Base-by-base conservation (phyloP, 352 stramenopile genomes). In the Elongisporangium prolatum region DNA sequence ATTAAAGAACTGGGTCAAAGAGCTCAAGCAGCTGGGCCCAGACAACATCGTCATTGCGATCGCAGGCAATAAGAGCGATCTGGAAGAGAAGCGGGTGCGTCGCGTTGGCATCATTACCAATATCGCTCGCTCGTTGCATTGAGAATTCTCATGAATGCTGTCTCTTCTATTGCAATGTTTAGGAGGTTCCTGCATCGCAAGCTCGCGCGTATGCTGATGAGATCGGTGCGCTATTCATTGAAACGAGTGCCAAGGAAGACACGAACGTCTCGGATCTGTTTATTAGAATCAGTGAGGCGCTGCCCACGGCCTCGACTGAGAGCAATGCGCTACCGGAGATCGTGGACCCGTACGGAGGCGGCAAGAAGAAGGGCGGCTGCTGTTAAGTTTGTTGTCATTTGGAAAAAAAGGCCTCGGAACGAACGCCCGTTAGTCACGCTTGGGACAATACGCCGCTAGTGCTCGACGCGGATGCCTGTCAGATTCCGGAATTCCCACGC, bases 1-100 rank as follows among this genome's bases (percentile, higher is more conserved):
- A 55, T 69, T 98, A n/a, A 90, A 98, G 78, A 94, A 97, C 60
- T 99, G 96, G 97, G 91, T 98, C 14, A 89, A 96, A 56, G 89
- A 97, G 62, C 75, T 98, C 3, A 94, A 96, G 74, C 81, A 95
- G 56, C 77, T 98, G 60, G 91, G 89, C 18, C 91, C 91, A 1
- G 84, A 96, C 60, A 95, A 97, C 69, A 96, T 98, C 60, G 92
- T 98, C 47, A 95, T 99, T 54, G 91, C 89, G 21, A 98, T 99
- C 63, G 95, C 92, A 14, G 92, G 91, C 56, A 97, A 97, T 56
- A 99, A 99, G 74, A 95, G 80, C 50, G 92, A 98, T 64, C 62
- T 98, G 63, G 77, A 91, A 57, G 84, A 95, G 58, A 88, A 96
- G 52, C 80, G 88, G 48, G 78, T 91, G 56, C 59, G 71, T 74